Conservation (phyloP, 129 eudicot genomes). For the Arctium minus region DNA sequence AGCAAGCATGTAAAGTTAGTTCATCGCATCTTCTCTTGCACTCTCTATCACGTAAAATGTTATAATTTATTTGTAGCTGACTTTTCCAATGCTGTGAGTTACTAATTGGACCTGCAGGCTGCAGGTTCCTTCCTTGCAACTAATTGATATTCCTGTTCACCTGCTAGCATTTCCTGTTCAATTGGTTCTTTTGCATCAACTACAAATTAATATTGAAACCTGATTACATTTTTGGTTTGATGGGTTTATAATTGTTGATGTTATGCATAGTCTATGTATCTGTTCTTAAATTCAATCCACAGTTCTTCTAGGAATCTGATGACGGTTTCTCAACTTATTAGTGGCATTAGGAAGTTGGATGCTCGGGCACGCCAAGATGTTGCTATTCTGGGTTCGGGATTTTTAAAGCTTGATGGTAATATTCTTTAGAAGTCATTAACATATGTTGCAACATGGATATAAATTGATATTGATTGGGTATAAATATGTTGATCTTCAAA, state of each 20-base stretch:
- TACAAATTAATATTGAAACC: too few species aligned
- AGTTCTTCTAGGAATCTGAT: neutral
- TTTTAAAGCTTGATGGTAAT: slow-evolving; percentile 94
- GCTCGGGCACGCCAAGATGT: slow-evolving; percentile 98
- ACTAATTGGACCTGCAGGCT: too few species aligned
- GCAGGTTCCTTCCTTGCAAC: too few species aligned
- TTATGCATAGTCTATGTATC: neutral
- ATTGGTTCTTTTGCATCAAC: too few species aligned
- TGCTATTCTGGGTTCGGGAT: slow-evolving; percentile 76
- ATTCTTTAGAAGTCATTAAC: slow-evolving; percentile 3
- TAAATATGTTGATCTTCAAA: slow-evolving; percentile 3
- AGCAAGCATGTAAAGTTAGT: too few species aligned
- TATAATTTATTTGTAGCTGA: too few species aligned
- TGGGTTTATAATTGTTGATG: neutral
- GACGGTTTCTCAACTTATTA: slow-evolving; percentile 26
- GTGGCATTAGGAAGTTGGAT: slow-evolving; percentile 86
- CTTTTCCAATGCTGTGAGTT: too few species aligned
- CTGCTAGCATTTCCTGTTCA: too few species aligned
- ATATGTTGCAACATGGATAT: slow-evolving; percentile 1
- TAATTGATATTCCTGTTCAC: too few species aligned
- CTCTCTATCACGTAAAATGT: too few species aligned
- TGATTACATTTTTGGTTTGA: neutral
- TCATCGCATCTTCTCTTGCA: too few species aligned
- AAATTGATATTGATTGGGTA: slow-evolving; percentile 5
- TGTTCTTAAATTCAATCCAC: neutral